These are phyloP conservation scores for Solidago caesia DNA, from an alignment of 129 eudicot species.

Conservation along the genomic window DNA sequence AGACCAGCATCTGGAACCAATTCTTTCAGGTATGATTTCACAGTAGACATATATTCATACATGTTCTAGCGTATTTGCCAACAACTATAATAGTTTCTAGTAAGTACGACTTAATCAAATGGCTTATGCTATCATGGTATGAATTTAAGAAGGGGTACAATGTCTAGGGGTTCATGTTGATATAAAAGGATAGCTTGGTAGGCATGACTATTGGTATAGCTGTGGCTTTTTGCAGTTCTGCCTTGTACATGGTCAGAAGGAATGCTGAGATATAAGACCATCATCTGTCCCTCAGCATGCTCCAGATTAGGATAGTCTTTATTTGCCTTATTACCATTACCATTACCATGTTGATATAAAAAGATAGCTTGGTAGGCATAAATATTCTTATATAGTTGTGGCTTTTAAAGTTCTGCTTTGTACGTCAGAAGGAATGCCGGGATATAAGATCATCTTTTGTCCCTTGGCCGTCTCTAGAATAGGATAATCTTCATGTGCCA, in stretches of 20 bases:
- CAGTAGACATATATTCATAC: slow-evolving; percentile 1
- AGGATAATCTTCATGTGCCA: background rate
- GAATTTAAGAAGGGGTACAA: background rate
- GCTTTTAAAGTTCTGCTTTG: too few species aligned
- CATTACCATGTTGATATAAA: too few species aligned
- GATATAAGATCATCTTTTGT: too few species aligned
- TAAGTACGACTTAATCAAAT: background rate
- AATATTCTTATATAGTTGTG: too few species aligned
- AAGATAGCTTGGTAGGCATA: too few species aligned
- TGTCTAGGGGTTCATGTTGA: background rate
- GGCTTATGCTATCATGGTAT: background rate
- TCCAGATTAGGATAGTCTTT: too few species aligned
- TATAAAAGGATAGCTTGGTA: background rate
- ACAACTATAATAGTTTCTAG: background rate
- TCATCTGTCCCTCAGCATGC: background rate
- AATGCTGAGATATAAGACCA: background rate
- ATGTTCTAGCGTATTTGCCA: background rate
- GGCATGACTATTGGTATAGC: background rate
- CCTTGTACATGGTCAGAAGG: background rate
- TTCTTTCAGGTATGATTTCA: slow-evolving; percentile 80
- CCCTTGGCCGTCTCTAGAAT: background rate
- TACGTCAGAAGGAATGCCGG: too few species aligned
- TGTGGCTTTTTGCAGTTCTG: background rate
- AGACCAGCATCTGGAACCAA: slow-evolving; percentile 88
- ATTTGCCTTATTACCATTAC: too few species aligned